These are phyloP conservation scores for Cornus controversa DNA, from an alignment of 148 eudicot species.

Conservation along the genomic window DNA sequence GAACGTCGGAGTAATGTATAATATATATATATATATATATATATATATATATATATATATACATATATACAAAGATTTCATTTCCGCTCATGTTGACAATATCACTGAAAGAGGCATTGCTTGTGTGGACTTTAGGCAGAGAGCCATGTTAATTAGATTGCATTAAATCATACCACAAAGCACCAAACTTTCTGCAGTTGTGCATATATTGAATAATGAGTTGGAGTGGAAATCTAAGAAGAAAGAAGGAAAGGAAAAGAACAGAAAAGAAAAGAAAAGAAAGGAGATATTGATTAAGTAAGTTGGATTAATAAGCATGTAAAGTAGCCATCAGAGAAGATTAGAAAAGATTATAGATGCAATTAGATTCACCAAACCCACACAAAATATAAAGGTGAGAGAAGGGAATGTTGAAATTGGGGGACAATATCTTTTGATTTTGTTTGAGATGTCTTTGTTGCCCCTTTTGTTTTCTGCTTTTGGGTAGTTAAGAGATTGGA, in stretches of 20 bases:
- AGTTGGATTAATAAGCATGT: neutral
- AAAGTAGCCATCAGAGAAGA: neutral
- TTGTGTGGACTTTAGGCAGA: slow-evolving; percentile 4
- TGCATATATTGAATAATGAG: neutral
- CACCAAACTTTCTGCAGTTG: neutral
- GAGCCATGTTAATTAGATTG: neutral
- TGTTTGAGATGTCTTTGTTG: slow-evolving; percentile 31
- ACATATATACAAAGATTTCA: neutral
- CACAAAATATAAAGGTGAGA: neutral
- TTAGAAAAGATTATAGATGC: slow-evolving; percentile 9
- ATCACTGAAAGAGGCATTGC: neutral
- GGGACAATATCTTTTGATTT: slow-evolving; percentile 33
- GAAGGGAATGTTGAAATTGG: slow-evolving; percentile 24
- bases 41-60: neutral
- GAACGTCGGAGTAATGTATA: slow-evolving; percentile 18
- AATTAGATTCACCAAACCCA: slow-evolving; percentile 18
- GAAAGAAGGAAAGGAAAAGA: neutral
- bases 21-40: neutral
- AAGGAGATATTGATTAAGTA: neutral
- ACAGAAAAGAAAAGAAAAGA: neutral
- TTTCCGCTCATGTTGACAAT: slow-evolving; percentile 17
- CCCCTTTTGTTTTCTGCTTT: slow-evolving; percentile 22
- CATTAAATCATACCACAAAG: neutral
- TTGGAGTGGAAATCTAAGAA: no score
- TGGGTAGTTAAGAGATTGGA: slow-evolving; percentile 25